Evolutionary conservation across 768 basidiomycete species (phyloP), one percentile per base, ranked within the genome.

Genomic region (Tylopilus balloui): DNA sequence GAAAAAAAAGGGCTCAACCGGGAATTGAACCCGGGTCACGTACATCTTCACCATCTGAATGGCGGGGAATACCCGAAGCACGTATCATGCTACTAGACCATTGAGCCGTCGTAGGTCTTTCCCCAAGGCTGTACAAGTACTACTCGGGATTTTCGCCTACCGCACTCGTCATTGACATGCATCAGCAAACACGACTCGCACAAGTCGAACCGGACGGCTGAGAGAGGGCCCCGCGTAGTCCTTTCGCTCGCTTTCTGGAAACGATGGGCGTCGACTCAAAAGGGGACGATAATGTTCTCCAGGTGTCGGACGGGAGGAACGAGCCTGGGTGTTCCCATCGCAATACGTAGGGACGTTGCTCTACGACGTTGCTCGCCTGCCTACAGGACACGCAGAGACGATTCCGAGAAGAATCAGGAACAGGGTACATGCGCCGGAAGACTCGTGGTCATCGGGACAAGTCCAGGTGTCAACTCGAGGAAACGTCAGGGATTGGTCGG

Each of bases 1-100:
- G n/a, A 58, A 61, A 58, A 55, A 43, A 40, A 20, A 3, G 52
- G 52, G 51, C 43, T 24, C 46, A 32, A 67, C 64, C 65, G 65
- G 64, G 64, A 61, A 66, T 61, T 66, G 64, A 65, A 65, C 64
- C 64, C 64, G 65, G 64, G 64, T 64, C 64, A 65, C 64, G 64
- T 64, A 65, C 62, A 65, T 64, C 56, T 62, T 64, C 59, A 50
- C 64, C 62, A 65, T 54, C 8, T 3, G 4, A 4, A 47, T 48
- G 51, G 53, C 13, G 53, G 51, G 53, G 53, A 35, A 46, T 17
- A 42, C 64, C 64, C 64, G 64, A 65, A 66, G 64, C 64, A 64
- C 64, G 64, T 65, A 65, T 65, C 64, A 66, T 65, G 56, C 64
- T 32, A 65, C 64, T 65, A 63, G 62, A 65, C 64, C 65, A 65